Evolutionary conservation across 2,329 filamentous ascomycete species (phyloP).

Genomic region (Trichothecium roseum): DNA sequence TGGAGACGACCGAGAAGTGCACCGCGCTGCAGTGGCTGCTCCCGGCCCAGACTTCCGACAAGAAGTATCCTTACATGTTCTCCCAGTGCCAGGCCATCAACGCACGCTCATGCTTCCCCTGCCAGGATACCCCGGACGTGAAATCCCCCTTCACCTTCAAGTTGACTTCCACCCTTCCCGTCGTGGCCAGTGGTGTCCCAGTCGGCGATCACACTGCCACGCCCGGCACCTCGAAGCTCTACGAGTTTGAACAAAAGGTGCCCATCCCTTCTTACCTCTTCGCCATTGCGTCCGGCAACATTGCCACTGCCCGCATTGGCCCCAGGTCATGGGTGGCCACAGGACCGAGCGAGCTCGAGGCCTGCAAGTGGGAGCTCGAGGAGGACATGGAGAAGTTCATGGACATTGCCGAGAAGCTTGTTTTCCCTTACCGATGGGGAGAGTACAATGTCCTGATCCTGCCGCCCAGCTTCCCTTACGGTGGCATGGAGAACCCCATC

Average conservation of each 20-base stretch:
- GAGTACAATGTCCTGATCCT: slow-evolving; percentile 90
- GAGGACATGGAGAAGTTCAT: slow-evolving; percentile 87
- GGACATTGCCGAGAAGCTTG: slow-evolving; percentile 66
- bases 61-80: slow-evolving; percentile 95
- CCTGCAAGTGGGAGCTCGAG: slow-evolving; percentile 85
- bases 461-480: slow-evolving; percentile 83
- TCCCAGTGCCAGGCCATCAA: slow-evolving; percentile 97
- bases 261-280: slow-evolving; percentile 94
- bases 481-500: slow-evolving; percentile 84
- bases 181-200: slow-evolving; percentile 79
- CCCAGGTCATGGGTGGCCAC: slow-evolving; percentile 77
- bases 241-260: slow-evolving; percentile 80
- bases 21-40: slow-evolving; percentile 94
- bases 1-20: slow-evolving; percentile 79
- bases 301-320: slow-evolving; percentile 77
- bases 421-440: slow-evolving; percentile 88
- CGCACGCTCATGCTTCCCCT: slow-evolving; percentile 86
- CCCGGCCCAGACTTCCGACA: slow-evolving; percentile 87
- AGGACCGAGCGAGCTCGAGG: slow-evolving; percentile 75
- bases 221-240: slow-evolving; percentile 48
- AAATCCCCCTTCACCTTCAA: slow-evolving; percentile 93
- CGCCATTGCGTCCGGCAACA: slow-evolving; percentile 79
- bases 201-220: slow-evolving; percentile 32
- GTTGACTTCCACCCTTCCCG: slow-evolving; percentile 75
- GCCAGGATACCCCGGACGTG: slow-evolving; percentile 93